Evolutionary conservation across 2,329 filamentous ascomycete genomes (phyloP), one percentile per base, ranked within the genome.

Genomic region (Ceratocystis huliohia): DNA sequence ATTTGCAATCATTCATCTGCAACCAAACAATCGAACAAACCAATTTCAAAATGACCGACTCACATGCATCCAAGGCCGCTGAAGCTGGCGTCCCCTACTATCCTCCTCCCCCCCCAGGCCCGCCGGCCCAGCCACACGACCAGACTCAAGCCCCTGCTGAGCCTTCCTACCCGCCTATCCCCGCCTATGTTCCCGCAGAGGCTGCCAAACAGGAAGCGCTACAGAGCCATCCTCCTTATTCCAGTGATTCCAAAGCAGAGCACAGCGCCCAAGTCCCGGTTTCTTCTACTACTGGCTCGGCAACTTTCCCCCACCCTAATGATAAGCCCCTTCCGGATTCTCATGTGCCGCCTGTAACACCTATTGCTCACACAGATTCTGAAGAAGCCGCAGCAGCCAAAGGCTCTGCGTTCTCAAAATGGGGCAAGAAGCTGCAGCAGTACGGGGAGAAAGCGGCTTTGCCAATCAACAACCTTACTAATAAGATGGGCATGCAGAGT

Each of bases 401-500:
- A 57, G 59, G 61, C 22, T 33, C 57, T 2, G 41, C 63, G n/a
- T 61, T 62, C 46, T 53, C 59, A 30, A 66, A 61, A 45, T 69
- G 66, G 68, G 65, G 63, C 25, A 67, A 65, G 61, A 66, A 67
- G 28, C 46, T 69, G 61, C 68, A 69, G n/a, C 59, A 62, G 56
- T 63, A 68, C 30, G 68, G 68, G 15, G 65, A 53, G 5, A 66
- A 68, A 66, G 68, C 68, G 3, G 68, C 67, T 5, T 15, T 48
- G 65, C 90, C 91, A 2, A 86, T 96, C 72, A 96, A 96, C 73
- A 85, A 82, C 68, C 75, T 96, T 25, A 89, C 87, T 17, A 91
- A 95, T 76, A 91, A 88, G 75, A 79, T 96, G 46, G 91, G 91
- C n/a, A 77, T 76, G 61, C 91, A 96, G 75, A 88, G 89, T 25